Base-by-base conservation (phyloP, 2,329 filamentous ascomycete genomes). In the Ceratocystis smalleyi region DNA sequence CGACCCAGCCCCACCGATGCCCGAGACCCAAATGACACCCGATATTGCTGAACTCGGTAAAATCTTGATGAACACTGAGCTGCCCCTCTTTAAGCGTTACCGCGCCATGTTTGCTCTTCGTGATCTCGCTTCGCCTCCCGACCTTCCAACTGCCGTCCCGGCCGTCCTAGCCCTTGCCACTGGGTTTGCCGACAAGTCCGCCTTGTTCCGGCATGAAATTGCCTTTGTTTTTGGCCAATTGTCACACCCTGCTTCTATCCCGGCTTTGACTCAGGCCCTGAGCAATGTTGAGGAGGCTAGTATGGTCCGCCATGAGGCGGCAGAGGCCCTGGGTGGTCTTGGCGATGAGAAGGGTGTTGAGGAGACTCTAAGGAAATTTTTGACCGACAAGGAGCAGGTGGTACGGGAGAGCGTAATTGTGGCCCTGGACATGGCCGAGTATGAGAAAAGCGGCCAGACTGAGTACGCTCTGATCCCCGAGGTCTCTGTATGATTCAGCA, bases 151-250 rank as follows among this genome's bases (percentile, higher is more conserved):
- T 1, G 91, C 92, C 5, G 83, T 90, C 17, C 87, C 89, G n/a
- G 92, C 94, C 19, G 83, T 99, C 63, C 81, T 87, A 55, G 89
- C 91, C 10, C 82, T 99, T 59, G 90, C 94, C 57, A 86, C 85
- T 72, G 94, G 94, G 17, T 85, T 99, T 70, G 79, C 80, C 40
- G 94, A 99, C 73, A 80, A 85, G 19, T 96, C 91, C 60, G 91
- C 91, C 4, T 83, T 99, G 6, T 97, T 99, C 81, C 86, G 94
- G 69, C 94, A 99, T 77, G 94, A 99, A 74, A 91, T 99, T 69
- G 94, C 94, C 15, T 99, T 99, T 73, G 94, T 99, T 15, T 99
- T 99, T 70, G 94, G 94, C 64, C 94, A 99, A 75, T 80, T 99
- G 62, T 91, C 88, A 64, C 94, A 99, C 72, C 94, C 94, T 1